Percentiles rank a stretch among this genome's conserved stretches.
Evolutionary conservation across 768 basidiomycete species (phyloP).

Genomic region (Mycena venus): DNA sequence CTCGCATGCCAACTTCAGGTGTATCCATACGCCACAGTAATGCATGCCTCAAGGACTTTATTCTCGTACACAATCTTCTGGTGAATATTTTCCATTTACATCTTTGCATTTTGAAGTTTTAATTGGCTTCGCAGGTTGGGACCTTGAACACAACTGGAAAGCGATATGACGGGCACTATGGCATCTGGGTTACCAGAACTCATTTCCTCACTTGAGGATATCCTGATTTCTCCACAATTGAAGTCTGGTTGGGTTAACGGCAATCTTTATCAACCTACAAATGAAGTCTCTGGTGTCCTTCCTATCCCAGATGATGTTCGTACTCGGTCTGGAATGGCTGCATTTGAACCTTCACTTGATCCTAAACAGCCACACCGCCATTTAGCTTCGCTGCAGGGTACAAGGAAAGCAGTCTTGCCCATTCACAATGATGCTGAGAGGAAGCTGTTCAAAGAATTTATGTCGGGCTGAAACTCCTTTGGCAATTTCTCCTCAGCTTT

Average conservation of each 20-base stretch:
- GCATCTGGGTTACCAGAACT: constrained; percentile 2
- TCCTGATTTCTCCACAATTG: background rate
- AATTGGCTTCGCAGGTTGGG: constrained; percentile 1
- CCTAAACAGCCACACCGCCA: constrained; percentile 4
- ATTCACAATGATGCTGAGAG: background rate
- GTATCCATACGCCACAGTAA: constrained; percentile 39
- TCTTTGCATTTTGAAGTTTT: background rate
- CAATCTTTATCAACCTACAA: constrained; percentile 26
- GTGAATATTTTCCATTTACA: background rate
- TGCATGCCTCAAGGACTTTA: constrained; percentile 37
- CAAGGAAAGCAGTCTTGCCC: constrained; percentile 18
- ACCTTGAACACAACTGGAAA: constrained; percentile 36
- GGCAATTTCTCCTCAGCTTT: background rate
- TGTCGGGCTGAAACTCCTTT: background rate
- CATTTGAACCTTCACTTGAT: background rate
- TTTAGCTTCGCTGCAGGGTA: constrained; percentile 16
- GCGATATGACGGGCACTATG: background rate
- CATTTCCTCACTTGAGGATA: background rate
- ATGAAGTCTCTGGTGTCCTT: constrained; percentile 20
- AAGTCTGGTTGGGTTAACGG: constrained; percentile 26
- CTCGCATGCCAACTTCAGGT: constrained; percentile 37
- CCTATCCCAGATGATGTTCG: constrained; percentile 17
- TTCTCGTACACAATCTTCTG: constrained; percentile 42
- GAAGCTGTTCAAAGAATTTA: background rate
- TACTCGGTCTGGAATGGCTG: background rate